A percentile compares a stretch with the other conserved stretches of the same genome.
Conservation (phyloP, 1,284 basidiomycete species). For the Boletellus deceptivus region DNA sequence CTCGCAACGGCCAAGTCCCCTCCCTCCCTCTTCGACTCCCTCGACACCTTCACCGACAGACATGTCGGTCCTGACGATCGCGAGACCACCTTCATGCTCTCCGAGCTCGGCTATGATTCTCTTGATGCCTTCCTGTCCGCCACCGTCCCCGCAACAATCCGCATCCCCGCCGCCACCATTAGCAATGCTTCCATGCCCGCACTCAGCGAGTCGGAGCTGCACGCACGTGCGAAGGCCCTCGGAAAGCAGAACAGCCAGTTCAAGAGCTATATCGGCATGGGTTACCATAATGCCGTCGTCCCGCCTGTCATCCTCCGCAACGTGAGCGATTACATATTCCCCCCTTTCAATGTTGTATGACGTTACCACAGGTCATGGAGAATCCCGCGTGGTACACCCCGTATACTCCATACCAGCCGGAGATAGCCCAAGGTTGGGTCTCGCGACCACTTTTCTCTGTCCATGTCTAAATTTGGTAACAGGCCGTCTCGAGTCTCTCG, state of each 20-base stretch:
- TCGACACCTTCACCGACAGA: slow-evolving; percentile 86
- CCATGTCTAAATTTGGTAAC: slow-evolving; percentile 14
- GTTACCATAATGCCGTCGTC: slow-evolving; percentile 93
- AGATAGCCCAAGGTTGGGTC: slow-evolving; percentile 82
- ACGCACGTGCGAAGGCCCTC: slow-evolving; percentile 72
- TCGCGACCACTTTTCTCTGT: slow-evolving; percentile 6
- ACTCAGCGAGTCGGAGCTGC: slow-evolving; percentile 86
- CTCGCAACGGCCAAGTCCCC: slow-evolving; percentile 62
- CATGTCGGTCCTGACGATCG: slow-evolving; percentile 86
- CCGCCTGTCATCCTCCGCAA: slow-evolving; percentile 93
- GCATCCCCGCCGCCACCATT: slow-evolving; percentile 62
- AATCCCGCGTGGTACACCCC: slow-evolving; percentile 99
- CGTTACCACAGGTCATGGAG: slow-evolving; percentile 74
- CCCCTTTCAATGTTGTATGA: slow-evolving; percentile 5
- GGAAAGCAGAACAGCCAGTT: slow-evolving; percentile 78
- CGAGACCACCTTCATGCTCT: slow-evolving; percentile 79
- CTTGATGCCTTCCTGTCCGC: slow-evolving; percentile 85
- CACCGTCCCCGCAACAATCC: slow-evolving; percentile 78
- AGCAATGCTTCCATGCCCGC: slow-evolving; percentile 69
- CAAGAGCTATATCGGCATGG: slow-evolving; percentile 97
- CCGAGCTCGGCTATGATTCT: slow-evolving; percentile 74
- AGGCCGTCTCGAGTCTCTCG: slow-evolving; percentile 93
- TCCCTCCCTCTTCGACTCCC: slow-evolving; percentile 66
- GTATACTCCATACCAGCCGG: slow-evolving; percentile 93
- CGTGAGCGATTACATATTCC: slow-evolving; percentile 43